Evolutionary conservation across 2,329 filamentous ascomycete genomes (phyloP), one percentile per base, ranked within the genome.

Genomic region (Microsporum audouinii): DNA sequence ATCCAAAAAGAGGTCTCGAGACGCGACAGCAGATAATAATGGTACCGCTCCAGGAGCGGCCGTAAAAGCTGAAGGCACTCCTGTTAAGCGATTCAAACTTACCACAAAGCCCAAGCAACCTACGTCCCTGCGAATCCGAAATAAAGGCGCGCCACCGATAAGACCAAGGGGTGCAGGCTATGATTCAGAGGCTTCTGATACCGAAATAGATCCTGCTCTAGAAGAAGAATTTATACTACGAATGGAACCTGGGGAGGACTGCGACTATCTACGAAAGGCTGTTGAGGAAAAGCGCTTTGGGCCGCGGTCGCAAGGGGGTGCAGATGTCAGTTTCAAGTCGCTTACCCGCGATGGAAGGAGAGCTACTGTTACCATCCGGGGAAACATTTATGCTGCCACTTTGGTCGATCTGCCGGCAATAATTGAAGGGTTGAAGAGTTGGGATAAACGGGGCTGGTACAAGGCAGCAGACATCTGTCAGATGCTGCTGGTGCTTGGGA

Each of bases 171-270:
- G 94, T 58, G 90, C 95, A 61, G 94, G 92, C 5, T 99, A 97
- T 74, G 94, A 99, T 72, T 96, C 91, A 2, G 94, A 97, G 73
- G 90, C 91, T 10, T 94, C 91, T 60, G 94, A 97, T 70, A 84
- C 87, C 12, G 94, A 99, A 73, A 75, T 79, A 7, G 94, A 99
- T 69, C 94, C 94, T 0, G 82, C 88, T 0, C 89, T 95, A 63
- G 92, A 97, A 73, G 88, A 92, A 69, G 87, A 95, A 65, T 89
- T 97, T 66, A 81, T 99, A 6, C 74, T 99, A 63, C 88, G 94
- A 63, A 96, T 96, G 88, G 73, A 85, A 60, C 89, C 91, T 0
- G 91, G 91, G 0, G 84, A 88, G 34, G 88, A 96, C 73, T 89
- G 88, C 71, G 89, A 96, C 29, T 91, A 92, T 68, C 77, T 99